Evolutionary conservation across 768 basidiomycete genomes (phyloP).

Genomic region (Mrakia gelida): DNA sequence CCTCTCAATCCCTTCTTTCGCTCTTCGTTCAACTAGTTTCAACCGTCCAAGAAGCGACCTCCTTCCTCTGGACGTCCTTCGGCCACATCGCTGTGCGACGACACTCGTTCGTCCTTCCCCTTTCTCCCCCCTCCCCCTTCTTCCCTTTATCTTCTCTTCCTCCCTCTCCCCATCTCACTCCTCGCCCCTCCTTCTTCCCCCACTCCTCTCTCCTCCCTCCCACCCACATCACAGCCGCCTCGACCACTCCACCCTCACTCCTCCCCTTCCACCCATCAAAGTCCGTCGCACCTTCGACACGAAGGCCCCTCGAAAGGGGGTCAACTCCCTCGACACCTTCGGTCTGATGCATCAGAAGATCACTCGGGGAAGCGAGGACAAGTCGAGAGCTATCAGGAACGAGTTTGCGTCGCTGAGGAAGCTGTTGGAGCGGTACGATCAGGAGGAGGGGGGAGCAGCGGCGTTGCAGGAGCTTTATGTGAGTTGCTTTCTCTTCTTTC

Average conservation of each 20-base stretch:
- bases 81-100: not conserved
- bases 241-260: not conserved
- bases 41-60: not conserved
- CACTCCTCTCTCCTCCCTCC: not conserved
- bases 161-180: too few relatives aligned
- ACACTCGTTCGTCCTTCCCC: not conserved
- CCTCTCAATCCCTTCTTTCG: not conserved
- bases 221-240: not conserved
- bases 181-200: too few relatives aligned
- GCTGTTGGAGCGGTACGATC: not conserved
- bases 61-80: not conserved
- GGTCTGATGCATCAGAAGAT: not conserved
- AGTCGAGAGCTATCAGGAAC: not conserved
- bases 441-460: too few relatives aligned
- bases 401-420: not conserved
- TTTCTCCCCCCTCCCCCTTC: too few relatives aligned
- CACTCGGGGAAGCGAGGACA: not conserved
- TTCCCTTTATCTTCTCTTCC: too few relatives aligned
- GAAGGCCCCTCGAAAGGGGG: not conserved
- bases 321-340: not conserved
- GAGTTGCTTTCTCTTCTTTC: not conserved
- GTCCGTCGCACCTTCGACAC: not conserved
- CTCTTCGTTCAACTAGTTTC: not conserved
- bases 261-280: not conserved
- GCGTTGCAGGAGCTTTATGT: not conserved